Evolutionary conservation across 805 yeast species (phyloP), one percentile per base, ranked within the genome.

Genomic region (Yarrowia porcina): DNA sequence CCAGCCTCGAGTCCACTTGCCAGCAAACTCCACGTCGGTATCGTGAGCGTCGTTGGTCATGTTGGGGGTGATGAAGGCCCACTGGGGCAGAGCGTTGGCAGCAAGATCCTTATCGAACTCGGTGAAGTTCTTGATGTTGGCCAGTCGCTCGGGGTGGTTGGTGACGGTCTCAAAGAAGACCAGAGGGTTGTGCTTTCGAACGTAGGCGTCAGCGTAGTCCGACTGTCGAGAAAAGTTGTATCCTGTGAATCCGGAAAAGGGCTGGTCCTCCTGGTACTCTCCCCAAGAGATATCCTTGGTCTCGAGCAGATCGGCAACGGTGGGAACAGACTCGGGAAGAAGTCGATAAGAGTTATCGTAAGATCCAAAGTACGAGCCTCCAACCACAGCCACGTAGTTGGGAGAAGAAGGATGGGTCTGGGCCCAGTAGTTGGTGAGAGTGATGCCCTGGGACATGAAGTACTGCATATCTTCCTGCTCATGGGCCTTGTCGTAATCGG

Each of bases 401-500:
- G 84, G 83, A 74, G 80, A 80, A 7, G 84, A 80, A 63, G 84
- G 83, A 69, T 80, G 82, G 60, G 83, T 78, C 30, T 80, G 68
- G 41, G 80, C 79, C 77, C 81, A 81, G 76, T 82, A 81, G 77
- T 82, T 82, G 72, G 73, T 75, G 67, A 82, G 74, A 38, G 74
- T 71, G 64, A 80, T 74, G 70, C 83, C 85, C 63, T 78, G 70
- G 67, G 73, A 63, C 35, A 32, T 79, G 78, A 61, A 81, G 73
- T 69, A 74, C 73, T 69, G 73, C 72, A 67, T 81, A 69, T 80
- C 76, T 66, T 74, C 77, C 47, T 75, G 76, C 39, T 49, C 39
- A n/a, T n/a, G 10, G 52, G 84, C 84, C 67, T 81, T 81, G 68
- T 78, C 80, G 70, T 71, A 80, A 73, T 80, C 74, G 61, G 83